Evolutionary conservation across 345 rosid genomes (phyloP), one percentile per base, ranked within the genome.

Genomic region (Eucalyptus curtisii): DNA sequence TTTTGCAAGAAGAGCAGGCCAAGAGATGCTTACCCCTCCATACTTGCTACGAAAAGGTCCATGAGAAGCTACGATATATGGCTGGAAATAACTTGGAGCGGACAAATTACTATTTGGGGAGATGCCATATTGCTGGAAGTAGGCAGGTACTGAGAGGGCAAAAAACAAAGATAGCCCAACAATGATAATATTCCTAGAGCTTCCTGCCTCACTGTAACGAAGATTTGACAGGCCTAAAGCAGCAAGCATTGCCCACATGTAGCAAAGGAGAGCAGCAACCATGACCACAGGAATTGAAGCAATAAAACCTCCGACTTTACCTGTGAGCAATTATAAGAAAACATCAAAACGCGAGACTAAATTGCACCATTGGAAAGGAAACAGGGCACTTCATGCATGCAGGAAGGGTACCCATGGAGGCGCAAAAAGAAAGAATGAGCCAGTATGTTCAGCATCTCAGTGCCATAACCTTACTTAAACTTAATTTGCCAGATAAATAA

Each of bases 151-250:
- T 14, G 99, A 96, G 40, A 98, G 96, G 37, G 98, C 95, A 88
- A 97, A 97, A 89, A 96, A 97, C 88, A 97, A 89, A 49, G 99
- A 96, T 87, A 96, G 88, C 79, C 99, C 99, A 11, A 97, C 97
- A 55, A 97, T 96, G 89, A 97, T 97, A 88, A 97, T 97, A 71
- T 97, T 97, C 68, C 99, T 90, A 2, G 99, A 97, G 93, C 99
- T 97, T 91, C 99, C 99, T 49, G 99, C 99, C 91, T 96, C 99
- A 84, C 99, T 97, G 53, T 97, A 97, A 7, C 99, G 97, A 86
- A 97, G 93, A 92, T 97, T 97, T 40, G 99, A 97, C 89, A 97
- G 91, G 85, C 99, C 99, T 89, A 96, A 93, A 11, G 99, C 99
- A 19, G 98, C 88, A 88, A 98, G 97, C 98, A 97, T 94, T 71